Percentiles rank a stretch among this genome's conserved stretches.
Evolutionary conservation across 371 early-diverging fungal species (phyloP).

Genomic region (Funneliformis caledonium): DNA sequence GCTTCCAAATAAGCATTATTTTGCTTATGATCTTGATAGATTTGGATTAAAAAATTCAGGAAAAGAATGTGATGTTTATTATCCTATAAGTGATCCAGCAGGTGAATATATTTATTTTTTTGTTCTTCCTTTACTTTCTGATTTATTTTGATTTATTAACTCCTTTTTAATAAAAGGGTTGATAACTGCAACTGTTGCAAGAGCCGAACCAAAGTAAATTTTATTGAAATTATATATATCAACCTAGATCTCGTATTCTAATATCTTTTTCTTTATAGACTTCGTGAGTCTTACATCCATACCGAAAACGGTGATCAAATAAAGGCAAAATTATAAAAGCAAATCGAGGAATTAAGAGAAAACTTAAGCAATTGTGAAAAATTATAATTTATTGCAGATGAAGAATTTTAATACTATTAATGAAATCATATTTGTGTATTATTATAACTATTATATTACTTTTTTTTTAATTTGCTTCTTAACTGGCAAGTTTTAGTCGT

Average conservation of each 20-base stretch:
- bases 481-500: no score
- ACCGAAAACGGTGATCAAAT: no score
- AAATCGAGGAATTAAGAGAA: no score
- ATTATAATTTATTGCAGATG: no score
- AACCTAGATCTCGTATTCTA: neutral
- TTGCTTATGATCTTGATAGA: slow-evolving; percentile 75
- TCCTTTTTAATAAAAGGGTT: slow-evolving; percentile 48
- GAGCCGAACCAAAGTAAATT: slow-evolving; percentile 43
- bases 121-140: neutral
- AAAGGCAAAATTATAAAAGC: no score
- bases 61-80: slow-evolving; percentile 71
- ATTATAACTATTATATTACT: no score
- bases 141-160: neutral
- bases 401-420: no score
- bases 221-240: neutral
- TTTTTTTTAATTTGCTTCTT: no score
- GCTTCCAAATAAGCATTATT: slow-evolving; percentile 86
- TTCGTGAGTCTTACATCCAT: no score
- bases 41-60: slow-evolving; percentile 76
- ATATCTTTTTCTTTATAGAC: no score
- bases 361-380: no score
- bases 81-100: slow-evolving; percentile 79
- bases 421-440: no score
- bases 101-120: slow-evolving; percentile 48
- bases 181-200: slow-evolving; percentile 75